phyloP scores from a whole-genome alignment of 2,329 filamentous ascomycete species.

The Ilyonectria destructans region DNA sequence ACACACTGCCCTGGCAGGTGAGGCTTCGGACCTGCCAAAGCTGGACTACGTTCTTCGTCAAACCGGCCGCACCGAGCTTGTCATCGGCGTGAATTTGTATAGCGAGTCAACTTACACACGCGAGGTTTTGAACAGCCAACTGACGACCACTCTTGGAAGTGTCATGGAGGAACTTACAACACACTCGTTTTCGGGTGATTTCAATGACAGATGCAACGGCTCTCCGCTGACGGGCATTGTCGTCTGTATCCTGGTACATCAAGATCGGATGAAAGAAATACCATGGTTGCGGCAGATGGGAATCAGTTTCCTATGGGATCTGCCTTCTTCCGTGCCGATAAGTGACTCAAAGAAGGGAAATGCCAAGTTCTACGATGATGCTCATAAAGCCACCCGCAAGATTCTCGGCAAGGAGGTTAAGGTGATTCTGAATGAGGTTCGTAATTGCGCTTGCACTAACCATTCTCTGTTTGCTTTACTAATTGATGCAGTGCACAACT shows the following conservation, averaged over 20 bases:
- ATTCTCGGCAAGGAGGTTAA: background rate
- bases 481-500: background rate
- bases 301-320: background rate
- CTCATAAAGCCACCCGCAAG: background rate
- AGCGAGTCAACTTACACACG: background rate
- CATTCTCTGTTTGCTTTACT: background rate
- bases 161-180: background rate
- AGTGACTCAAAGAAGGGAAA: background rate
- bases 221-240: background rate
- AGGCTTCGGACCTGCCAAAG: background rate
- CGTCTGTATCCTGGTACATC: background rate
- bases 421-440: background rate
- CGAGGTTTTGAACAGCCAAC: background rate
- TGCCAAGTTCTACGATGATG: background rate
- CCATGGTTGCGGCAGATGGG: background rate
- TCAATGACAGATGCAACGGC: background rate
- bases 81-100: background rate
- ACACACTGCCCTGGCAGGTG: background rate
- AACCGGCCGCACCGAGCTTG: background rate
- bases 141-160: background rate
- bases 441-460: background rate
- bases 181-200: background rate
- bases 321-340: background rate
- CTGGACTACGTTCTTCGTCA: background rate
- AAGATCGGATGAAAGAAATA: background rate